Conservation (phyloP, 352 stramenopile species). For the Globisporangium lucens region DNA sequence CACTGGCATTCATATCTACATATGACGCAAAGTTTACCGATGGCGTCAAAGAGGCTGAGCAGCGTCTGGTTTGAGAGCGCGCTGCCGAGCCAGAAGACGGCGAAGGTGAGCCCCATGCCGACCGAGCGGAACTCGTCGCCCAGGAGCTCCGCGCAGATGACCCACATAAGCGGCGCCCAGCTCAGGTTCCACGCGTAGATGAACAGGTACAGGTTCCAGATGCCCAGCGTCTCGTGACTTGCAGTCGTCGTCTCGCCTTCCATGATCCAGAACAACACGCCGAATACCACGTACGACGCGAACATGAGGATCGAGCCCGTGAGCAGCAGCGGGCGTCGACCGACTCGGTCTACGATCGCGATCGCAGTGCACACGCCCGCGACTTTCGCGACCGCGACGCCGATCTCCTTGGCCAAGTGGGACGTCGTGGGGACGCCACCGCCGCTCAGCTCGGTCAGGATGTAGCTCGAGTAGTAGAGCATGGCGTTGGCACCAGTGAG, state of each 20-base stretch:
- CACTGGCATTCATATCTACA: neutral
- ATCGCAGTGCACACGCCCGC: constrained; percentile 57
- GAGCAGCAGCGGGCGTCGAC: constrained; percentile 54
- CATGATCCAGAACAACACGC: constrained; percentile 46
- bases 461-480: constrained; percentile 84
- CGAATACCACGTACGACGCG: constrained; percentile 45
- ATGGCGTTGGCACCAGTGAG: constrained; percentile 69
- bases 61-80: constrained; percentile 69
- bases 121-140: constrained; percentile 69
- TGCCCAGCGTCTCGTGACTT: constrained; percentile 35
- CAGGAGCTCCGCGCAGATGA: constrained; percentile 65
- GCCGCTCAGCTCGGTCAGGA: constrained; percentile 39
- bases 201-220: constrained; percentile 67
- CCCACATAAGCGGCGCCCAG: constrained; percentile 75
- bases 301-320: constrained; percentile 58
- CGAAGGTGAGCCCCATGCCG: constrained; percentile 72
- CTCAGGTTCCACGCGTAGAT: constrained; percentile 78
- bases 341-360: constrained; percentile 49
- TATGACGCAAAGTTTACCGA: constrained; percentile 28
- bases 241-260: constrained; percentile 4
- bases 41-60: constrained; percentile 47
- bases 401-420: constrained; percentile 49
- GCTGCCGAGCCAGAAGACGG: constrained; percentile 65
- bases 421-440: constrained; percentile 13
- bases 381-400: constrained; percentile 62